A percentile compares a stretch with the other conserved stretches of the same genome.
phyloP scores from a whole-genome alignment of 352 stramenopile species.

The Blastocystis hominis region DNA sequence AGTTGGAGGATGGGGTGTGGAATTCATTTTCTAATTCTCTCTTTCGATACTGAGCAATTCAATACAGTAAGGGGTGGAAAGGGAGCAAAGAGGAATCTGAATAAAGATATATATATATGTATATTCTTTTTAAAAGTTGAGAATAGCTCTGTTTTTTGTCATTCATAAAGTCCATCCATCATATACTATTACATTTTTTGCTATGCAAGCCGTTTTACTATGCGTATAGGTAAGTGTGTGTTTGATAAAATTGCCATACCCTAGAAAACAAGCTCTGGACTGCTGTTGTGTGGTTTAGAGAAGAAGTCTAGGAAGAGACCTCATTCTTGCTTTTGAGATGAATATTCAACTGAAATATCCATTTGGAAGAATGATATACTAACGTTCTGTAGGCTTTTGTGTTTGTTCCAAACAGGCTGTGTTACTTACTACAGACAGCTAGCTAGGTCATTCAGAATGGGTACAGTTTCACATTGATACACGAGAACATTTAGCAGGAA shows the following conservation, averaged over 20 bases:
- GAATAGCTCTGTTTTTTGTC: not conserved
- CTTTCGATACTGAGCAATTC: not conserved
- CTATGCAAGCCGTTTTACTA: not conserved
- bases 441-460: too few relatives aligned
- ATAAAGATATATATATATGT: not conserved
- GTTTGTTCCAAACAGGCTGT: conserved; percentile 5
- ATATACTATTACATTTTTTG: not conserved
- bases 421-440: too few relatives aligned
- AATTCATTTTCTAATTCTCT: too few relatives aligned
- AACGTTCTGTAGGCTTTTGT: not conserved
- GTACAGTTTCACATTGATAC: too few relatives aligned
- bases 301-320: conserved; percentile 31
- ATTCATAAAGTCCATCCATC: not conserved
- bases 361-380: not conserved
- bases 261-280: conserved; percentile 30
- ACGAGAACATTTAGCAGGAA: too few relatives aligned
- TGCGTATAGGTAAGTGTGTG: not conserved
- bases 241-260: not conserved
- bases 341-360: not conserved
- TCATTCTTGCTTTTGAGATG: conserved; percentile 13
- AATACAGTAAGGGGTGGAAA: not conserved
- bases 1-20: not conserved
- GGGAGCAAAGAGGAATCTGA: not conserved
- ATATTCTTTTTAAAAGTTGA: too few relatives aligned
- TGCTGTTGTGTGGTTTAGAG: not conserved